phyloP scores from a whole-genome alignment of 2,329 filamentous ascomycete species.

The Colletotrichum sp. region DNA sequence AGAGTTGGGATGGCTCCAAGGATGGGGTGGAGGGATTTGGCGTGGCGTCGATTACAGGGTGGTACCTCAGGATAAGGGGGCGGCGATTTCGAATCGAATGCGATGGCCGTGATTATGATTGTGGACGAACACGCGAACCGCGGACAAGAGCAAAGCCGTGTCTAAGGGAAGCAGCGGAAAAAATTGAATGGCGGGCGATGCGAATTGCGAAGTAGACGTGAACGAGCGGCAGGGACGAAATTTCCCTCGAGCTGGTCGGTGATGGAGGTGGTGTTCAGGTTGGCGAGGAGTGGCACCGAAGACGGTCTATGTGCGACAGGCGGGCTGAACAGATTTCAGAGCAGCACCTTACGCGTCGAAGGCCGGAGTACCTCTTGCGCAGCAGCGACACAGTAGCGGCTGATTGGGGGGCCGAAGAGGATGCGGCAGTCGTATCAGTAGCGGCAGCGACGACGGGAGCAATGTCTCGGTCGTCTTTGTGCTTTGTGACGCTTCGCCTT shows the following conservation, averaged over 20 bases:
- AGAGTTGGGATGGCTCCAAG: conserved; percentile 8
- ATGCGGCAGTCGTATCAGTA: background rate
- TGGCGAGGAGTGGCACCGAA: background rate
- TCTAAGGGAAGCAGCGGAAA: conserved; percentile 3
- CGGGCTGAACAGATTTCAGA: conserved; percentile 9
- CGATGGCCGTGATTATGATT: background rate
- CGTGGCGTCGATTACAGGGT: background rate
- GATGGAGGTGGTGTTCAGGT: background rate
- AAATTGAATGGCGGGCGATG: background rate
- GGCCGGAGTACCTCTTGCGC: background rate
- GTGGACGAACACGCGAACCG: conserved; percentile 9
- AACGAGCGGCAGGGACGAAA: conserved; percentile 22
- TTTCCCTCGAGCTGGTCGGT: conserved; percentile 18
- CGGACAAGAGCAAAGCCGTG: conserved; percentile 14
- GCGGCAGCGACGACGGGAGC: background rate
- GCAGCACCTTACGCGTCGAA: background rate
- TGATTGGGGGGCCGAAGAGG: background rate
- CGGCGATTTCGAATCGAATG: background rate
- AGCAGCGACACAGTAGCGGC: background rate
- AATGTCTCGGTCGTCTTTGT: background rate
- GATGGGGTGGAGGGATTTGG: background rate
- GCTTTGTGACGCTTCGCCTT: conserved; percentile 1
- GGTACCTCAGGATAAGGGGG: conserved; percentile 3
- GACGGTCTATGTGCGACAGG: background rate
- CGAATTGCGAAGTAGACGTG: conserved; percentile 16